Percentiles rank a stretch among this genome's conserved stretches.
phyloP scores from a whole-genome alignment of 371 early-diverging fungal genomes.

The Batkoa obscura region DNA sequence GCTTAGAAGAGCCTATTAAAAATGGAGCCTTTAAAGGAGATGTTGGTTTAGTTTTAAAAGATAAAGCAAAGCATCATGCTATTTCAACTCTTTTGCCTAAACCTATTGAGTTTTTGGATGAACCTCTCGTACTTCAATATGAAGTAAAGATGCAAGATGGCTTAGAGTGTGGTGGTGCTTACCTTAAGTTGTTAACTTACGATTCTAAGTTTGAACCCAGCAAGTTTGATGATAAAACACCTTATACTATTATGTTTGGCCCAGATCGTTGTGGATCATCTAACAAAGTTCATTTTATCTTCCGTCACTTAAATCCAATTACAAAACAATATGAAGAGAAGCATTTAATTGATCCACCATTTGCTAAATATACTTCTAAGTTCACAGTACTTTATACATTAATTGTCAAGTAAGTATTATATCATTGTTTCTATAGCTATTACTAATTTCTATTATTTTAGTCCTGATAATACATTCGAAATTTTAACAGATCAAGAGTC shows the following conservation, averaged over 20 bases:
- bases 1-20: conserved; percentile 36
- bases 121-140: conserved; percentile 70
- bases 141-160: conserved; percentile 91
- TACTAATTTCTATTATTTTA: conserved; percentile 5
- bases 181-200: conserved; percentile 59
- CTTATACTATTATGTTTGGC: conserved; percentile 76
- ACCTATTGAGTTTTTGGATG: not conserved
- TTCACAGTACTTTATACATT: conserved; percentile 79
- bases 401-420: conserved; percentile 32
- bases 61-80: conserved; percentile 56
- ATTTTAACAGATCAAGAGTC: conserved; percentile 61
- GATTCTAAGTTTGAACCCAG: conserved; percentile 22
- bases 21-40: conserved; percentile 36
- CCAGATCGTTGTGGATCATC: conserved; percentile 91
- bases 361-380: conserved; percentile 35
- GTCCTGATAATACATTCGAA: conserved; percentile 76
- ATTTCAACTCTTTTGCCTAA: conserved; percentile 58
- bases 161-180: conserved; percentile 93
- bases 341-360: conserved; percentile 27
- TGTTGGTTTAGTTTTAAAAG: conserved; percentile 50
- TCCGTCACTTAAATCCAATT: conserved; percentile 75
- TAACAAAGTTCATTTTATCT: conserved; percentile 92
- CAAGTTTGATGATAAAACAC: conserved; percentile 23
- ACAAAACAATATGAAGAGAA: conserved; percentile 57
- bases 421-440: not conserved